Conservation (phyloP, 192 early-diverging fungal genomes). For the Funneliformis mosseae region DNA sequence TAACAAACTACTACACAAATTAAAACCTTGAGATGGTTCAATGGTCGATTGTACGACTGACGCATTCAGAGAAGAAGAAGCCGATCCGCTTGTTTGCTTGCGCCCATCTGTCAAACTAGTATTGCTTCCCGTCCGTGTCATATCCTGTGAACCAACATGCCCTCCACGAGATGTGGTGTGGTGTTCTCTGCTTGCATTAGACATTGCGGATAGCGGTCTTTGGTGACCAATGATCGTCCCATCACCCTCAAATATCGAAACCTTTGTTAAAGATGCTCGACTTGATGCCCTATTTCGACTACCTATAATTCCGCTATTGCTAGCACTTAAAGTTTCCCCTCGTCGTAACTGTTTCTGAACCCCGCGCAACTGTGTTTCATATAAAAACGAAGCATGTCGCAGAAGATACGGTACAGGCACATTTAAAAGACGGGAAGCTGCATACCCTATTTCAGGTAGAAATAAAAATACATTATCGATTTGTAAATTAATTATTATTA, state of each 20-base stretch:
- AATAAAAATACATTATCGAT: neutral
- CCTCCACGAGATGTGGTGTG: neutral
- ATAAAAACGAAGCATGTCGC: conserved; percentile 55
- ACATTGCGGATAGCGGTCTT: conserved; percentile 17
- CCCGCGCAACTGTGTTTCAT: conserved; percentile 59
- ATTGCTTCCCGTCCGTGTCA: conserved; percentile 1
- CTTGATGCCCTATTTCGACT: conserved; percentile 32
- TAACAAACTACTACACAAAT: neutral
- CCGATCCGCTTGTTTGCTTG: neutral
- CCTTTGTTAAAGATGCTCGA: conserved; percentile 19
- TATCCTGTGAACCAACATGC: neutral
- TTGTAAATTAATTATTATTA: neutral
- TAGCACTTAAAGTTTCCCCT: conserved; percentile 36
- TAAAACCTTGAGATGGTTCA: conserved; percentile 8
- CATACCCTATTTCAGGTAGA: conserved; percentile 47
- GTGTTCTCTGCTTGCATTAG: conserved; percentile 23
- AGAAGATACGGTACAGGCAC: conserved; percentile 55
- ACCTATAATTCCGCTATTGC: conserved; percentile 1
- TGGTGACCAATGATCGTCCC: neutral
- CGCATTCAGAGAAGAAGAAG: conserved; percentile 11
- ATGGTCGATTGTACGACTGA: neutral
- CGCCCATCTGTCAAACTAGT: conserved; percentile 4
- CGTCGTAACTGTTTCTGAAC: conserved; percentile 43
- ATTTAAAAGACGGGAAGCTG: conserved; percentile 52
- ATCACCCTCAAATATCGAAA: neutral